phyloP scores from a whole-genome alignment of 2,329 filamentous ascomycete species.

The Aspergillus cejpii region DNA sequence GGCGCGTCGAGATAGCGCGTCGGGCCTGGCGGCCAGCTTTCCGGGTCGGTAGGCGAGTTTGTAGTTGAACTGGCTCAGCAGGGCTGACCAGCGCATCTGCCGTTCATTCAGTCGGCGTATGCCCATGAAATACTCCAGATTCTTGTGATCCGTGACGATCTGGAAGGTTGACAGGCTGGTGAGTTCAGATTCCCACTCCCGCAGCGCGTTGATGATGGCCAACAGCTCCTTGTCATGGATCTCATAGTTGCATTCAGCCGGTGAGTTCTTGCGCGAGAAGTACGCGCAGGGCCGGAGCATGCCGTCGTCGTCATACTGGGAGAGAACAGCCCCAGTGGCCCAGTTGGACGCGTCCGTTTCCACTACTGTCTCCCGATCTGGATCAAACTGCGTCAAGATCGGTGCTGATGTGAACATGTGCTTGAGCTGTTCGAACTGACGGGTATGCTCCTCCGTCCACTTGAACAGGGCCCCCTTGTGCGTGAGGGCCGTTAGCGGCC shows the following conservation, averaged over 20 bases:
- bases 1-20: too few relatives aligned
- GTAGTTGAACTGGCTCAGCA: too few relatives aligned
- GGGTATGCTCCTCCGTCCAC: background rate
- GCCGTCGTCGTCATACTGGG: background rate
- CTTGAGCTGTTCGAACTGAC: background rate
- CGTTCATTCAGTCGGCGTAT: too few relatives aligned
- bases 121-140: too few relatives aligned
- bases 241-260: too few relatives aligned
- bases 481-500: background rate
- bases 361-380: background rate
- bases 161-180: too few relatives aligned
- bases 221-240: slow-evolving; percentile 9
- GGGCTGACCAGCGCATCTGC: too few relatives aligned
- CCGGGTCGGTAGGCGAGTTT: too few relatives aligned
- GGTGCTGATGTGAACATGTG: background rate
- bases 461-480: background rate
- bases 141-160: too few relatives aligned
- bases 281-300: background rate
- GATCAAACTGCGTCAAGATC: slow-evolving; percentile 1
- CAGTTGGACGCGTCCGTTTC: slow-evolving; percentile 1
- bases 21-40: too few relatives aligned
- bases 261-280: slow-evolving; percentile 1
- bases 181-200: slow-evolving; percentile 1
- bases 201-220: slow-evolving; percentile 1
- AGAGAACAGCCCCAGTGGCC: background rate